Evolutionary conservation across 257 asterid genomes (phyloP).

Genomic region (Gentiana straminea): DNA sequence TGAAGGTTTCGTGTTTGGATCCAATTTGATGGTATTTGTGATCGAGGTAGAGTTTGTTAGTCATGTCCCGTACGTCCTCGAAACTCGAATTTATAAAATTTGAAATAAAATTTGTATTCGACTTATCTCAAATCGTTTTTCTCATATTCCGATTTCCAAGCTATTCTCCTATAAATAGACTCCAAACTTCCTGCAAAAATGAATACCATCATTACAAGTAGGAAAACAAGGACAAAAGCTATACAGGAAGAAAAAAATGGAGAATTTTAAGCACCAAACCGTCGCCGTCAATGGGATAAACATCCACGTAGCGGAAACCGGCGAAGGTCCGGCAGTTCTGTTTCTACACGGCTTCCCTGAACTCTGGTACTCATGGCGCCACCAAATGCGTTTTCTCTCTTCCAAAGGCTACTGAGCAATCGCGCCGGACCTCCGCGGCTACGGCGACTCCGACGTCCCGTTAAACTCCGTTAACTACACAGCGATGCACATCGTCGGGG

Average conservation of each 20-base stretch:
- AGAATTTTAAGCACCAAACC: conserved; percentile 49
- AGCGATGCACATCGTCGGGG: conserved; percentile 65
- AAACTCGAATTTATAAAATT: too few relatives aligned
- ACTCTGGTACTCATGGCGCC: conserved; percentile 99
- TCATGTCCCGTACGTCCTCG: too few relatives aligned
- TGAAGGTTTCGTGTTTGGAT: too few relatives aligned
- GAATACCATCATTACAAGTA: too few relatives aligned
- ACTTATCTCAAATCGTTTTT: too few relatives aligned
- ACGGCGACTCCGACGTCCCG: conserved; percentile 86
- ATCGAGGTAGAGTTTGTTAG: too few relatives aligned
- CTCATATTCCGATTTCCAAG: too few relatives aligned
- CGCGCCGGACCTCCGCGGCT: conserved; percentile 96
- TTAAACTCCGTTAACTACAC: conserved; percentile 57
- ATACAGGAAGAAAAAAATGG: conserved; percentile 28
- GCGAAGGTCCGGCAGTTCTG: conserved; percentile 71
- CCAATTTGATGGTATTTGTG: too few relatives aligned
- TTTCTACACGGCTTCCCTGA: conserved; percentile 95
- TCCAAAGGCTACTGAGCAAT: conserved; percentile 70
- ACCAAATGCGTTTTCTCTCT: conserved; percentile 73
- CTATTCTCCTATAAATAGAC: too few relatives aligned
- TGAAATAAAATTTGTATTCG: too few relatives aligned
- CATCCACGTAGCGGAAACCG: conserved; percentile 84
- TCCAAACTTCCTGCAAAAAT: too few relatives aligned
- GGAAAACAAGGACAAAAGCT: too few relatives aligned
- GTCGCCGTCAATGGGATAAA: conserved; percentile 54